Conservation (phyloP, 306 rosid genomes). For the Castanea crenata region DNA sequence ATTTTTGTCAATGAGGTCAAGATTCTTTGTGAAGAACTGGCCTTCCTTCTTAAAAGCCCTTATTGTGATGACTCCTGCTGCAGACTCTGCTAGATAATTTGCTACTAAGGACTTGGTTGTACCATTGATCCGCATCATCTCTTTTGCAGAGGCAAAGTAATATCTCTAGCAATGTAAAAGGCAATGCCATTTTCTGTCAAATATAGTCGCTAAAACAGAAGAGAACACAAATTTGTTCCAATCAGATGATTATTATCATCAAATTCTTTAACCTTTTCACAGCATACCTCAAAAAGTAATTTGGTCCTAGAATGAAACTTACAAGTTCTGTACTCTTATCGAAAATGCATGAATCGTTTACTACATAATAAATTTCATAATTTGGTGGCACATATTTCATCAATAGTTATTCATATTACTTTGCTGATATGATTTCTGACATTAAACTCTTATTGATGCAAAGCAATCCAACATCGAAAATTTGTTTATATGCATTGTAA, state of each 20-base stretch:
- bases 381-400: neutral
- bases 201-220: neutral
- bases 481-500: neutral
- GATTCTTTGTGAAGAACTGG: slow-evolving; percentile 49
- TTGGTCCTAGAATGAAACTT: no score
- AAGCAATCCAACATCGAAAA: neutral
- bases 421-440: neutral
- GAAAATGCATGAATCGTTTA: no score
- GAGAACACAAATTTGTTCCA: no score
- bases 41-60: slow-evolving; percentile 66
- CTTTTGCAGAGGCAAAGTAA: slow-evolving; percentile 59
- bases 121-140: slow-evolving; percentile 65
- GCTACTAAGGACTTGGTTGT: slow-evolving; percentile 66
- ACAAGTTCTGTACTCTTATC: no score
- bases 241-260: no score
- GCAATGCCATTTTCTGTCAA: neutral
- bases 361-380: neutral
- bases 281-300: no score
- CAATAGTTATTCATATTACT: neutral
- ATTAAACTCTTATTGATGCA: no score
- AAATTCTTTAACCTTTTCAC: no score
- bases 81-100: slow-evolving; percentile 65
- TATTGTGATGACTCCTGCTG: slow-evolving; percentile 68
- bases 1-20: slow-evolving; percentile 58
- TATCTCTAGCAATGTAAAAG: slow-evolving; percentile 40